Base-by-base conservation (phyloP, 495 filamentous ascomycete species). In the Podospora anserina region DNA sequence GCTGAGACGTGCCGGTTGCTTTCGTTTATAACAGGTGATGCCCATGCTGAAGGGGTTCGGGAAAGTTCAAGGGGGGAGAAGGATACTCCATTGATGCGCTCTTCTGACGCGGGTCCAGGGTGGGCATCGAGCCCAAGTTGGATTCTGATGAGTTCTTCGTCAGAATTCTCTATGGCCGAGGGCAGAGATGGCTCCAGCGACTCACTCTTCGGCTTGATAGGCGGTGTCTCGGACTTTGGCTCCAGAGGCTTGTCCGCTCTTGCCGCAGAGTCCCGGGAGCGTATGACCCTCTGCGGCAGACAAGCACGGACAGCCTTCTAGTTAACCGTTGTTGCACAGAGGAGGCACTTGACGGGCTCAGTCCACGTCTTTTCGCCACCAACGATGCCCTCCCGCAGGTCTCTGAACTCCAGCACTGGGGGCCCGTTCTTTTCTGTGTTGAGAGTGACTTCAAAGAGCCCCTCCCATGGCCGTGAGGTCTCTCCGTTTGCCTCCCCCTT, bases 291-390 rank as follows among this genome's bases (percentile, higher is more conserved):
- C 9, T 49, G 39, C 15, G 39, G 13, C 39, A 16, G 39, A 11
- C 7, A 3, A 16, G 39, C 39, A 13, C 39, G 39, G 39, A 13
- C 39, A 49, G 2, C 34, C 32, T 20, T 9, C 68, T 76, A 78
- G 28, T 80, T 73, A 55, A 83, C 80, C 23, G 78, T 71, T 15
- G 73, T 68, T 27, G 74, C 73, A 61, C 82, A 84, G 11, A 83
- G 72, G 15, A 83, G 73, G 54, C 82, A 84, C 32, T 74, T 74
- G 9, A 83, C 74, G 0, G 75, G 78, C 62, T 84, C 82, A 3
- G 75, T 80, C 82, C 82, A 84, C 6, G 77, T 73, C 74, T 82
- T 84, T 28, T 79, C 78, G 18, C 82, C 81, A 6, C 78, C 81
- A 0, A 68, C 72, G 13, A 83, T 73, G 7, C 74, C 78, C 55